A percentile compares a stretch with the other conserved stretches of the same genome.
Evolutionary conservation across 1,284 basidiomycete species (phyloP).

Genomic region (Fomes fomentarius): DNA sequence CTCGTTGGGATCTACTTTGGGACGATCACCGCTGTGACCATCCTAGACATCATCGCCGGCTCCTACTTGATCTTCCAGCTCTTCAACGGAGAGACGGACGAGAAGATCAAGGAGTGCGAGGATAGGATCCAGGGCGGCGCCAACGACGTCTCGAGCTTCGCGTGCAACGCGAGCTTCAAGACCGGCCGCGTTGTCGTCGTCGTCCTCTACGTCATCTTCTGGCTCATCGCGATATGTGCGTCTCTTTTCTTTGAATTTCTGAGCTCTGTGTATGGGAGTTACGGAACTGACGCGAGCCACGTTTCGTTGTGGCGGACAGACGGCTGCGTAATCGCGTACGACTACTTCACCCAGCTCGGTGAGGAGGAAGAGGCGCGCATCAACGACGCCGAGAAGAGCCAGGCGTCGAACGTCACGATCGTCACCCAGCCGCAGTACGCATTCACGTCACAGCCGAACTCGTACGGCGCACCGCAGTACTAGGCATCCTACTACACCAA

Average conservation of each 20-base stretch:
- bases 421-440: constrained; percentile 16
- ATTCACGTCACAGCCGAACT: constrained; percentile 14
- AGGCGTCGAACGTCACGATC: constrained; percentile 20
- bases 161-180: constrained; percentile 34
- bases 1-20: constrained; percentile 51
- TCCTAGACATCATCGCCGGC: constrained; percentile 50
- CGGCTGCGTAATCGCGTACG: constrained; percentile 35
- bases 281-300: no score
- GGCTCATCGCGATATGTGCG: constrained; percentile 57
- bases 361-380: constrained; percentile 28
- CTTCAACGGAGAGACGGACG: constrained; percentile 29
- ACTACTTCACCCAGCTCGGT: constrained; percentile 34
- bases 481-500: neutral
- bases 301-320: constrained; percentile 13
- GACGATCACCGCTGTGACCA: constrained; percentile 49
- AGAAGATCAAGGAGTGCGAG: constrained; percentile 20
- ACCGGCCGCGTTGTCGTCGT: constrained; percentile 30
- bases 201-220: constrained; percentile 37
- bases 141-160: constrained; percentile 34
- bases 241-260: constrained; percentile 10
- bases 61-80: constrained; percentile 43
- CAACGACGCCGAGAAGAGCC: constrained; percentile 23
- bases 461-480: constrained; percentile 2
- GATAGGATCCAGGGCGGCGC: constrained; percentile 9
- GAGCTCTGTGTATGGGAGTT: no score